phyloP scores from a whole-genome alignment of 192 early-diverging fungal species.

The Coemansia sp. region DNA sequence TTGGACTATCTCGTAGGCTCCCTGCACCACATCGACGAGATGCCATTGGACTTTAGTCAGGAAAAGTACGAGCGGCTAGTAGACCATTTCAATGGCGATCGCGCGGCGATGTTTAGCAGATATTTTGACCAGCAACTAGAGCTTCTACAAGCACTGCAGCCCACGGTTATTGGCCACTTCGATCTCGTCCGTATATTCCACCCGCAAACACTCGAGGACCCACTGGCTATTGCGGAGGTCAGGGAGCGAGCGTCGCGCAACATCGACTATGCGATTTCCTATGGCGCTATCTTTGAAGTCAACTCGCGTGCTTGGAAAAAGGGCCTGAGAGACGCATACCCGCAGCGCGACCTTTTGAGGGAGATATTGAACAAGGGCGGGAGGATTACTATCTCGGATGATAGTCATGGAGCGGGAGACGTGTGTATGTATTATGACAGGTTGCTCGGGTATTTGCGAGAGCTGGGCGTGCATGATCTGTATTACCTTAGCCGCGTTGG shows the following conservation, averaged over 20 bases:
- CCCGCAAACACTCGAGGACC: slow-evolving; percentile 48
- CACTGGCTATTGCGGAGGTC: slow-evolving; percentile 42
- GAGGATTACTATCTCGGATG: slow-evolving; percentile 86
- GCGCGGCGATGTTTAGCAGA: slow-evolving; percentile 61
- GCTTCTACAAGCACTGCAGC: slow-evolving; percentile 70
- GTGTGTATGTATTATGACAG: slow-evolving; percentile 85
- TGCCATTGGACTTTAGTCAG: slow-evolving; percentile 82
- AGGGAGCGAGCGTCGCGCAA: slow-evolving; percentile 68
- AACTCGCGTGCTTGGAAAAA: slow-evolving; percentile 95
- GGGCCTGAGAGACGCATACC: slow-evolving; percentile 82
- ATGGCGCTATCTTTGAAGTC: slow-evolving; percentile 91
- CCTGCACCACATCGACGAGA: slow-evolving; percentile 81
- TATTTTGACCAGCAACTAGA: slow-evolving; percentile 92
- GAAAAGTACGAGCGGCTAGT: slow-evolving; percentile 59
- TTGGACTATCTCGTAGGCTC: slow-evolving; percentile 94
- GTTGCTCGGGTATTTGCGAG: slow-evolving; percentile 68
- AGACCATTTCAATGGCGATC: slow-evolving; percentile 27
- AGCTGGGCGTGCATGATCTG: slow-evolving; percentile 62
- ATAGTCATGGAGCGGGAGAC: slow-evolving; percentile 87
- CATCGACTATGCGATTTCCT: slow-evolving; percentile 73
- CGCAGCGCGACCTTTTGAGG: slow-evolving; percentile 78
- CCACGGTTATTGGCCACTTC: slow-evolving; percentile 93
- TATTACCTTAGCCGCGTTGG: slow-evolving; percentile 38
- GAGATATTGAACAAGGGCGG: slow-evolving; percentile 68
- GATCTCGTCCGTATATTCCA: slow-evolving; percentile 90